Percentiles rank a stretch among this genome's conserved stretches.
Evolutionary conservation across 352 stramenopile genomes (phyloP).

Genomic region (Globisporangium carolinianum): DNA sequence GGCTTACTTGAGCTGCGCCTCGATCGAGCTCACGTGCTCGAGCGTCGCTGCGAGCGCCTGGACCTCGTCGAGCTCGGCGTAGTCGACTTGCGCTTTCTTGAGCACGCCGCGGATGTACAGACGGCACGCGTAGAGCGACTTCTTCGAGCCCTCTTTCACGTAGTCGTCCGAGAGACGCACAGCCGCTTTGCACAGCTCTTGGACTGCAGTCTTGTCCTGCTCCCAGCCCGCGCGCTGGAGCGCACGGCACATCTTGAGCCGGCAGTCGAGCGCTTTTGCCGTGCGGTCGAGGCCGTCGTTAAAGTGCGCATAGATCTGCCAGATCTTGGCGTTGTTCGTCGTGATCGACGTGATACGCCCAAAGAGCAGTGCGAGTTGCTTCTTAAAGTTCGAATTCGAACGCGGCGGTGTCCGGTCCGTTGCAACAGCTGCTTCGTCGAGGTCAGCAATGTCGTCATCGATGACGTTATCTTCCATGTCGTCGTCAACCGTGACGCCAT

Average conservation of each 20-base stretch:
- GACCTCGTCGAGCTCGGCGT: conserved; percentile 38
- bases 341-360: conserved; percentile 70
- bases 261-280: conserved; percentile 73
- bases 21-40: conserved; percentile 41
- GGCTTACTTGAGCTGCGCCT: conserved; percentile 39
- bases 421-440: conserved; percentile 38
- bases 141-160: conserved; percentile 64
- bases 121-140: conserved; percentile 66
- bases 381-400: conserved; percentile 10
- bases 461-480: conserved; percentile 13
- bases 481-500: conserved; percentile 11
- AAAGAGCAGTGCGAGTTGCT: conserved; percentile 65
- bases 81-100: conserved; percentile 76
- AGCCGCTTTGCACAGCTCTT: conserved; percentile 50
- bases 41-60: conserved; percentile 37
- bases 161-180: conserved; percentile 58
- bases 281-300: conserved; percentile 55
- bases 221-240: conserved; percentile 71
- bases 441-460: conserved; percentile 43
- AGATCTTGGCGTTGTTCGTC: conserved; percentile 75
- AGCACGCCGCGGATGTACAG: conserved; percentile 71
- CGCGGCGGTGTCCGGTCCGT: conserved; percentile 23
- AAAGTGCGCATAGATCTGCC: conserved; percentile 79
- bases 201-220: conserved; percentile 40
- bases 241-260: conserved; percentile 69